Conservation (phyloP, 1,139 yeast genomes). For the Protomyces macrosporus region DNA sequence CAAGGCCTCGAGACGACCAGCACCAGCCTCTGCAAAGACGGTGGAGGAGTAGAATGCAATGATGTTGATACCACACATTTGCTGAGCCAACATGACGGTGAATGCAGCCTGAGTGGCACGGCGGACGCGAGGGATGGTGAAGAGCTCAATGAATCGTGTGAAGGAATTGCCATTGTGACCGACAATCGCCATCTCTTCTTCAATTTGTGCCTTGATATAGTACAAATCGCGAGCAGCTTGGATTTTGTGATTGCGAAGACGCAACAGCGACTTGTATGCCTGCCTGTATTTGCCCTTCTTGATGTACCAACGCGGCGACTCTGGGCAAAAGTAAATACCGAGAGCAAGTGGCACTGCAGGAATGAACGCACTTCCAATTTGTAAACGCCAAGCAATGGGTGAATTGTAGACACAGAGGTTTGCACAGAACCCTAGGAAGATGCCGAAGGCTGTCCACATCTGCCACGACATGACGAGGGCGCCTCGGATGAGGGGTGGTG, state of each 20-base stretch:
- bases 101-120: constrained; percentile 77
- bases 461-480: constrained; percentile 86
- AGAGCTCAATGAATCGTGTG: constrained; percentile 46
- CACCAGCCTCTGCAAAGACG: constrained; percentile 65
- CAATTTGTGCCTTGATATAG: constrained; percentile 61
- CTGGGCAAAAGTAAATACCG: constrained; percentile 69
- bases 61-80: constrained; percentile 85
- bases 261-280: constrained; percentile 51
- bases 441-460: constrained; percentile 81
- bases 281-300: constrained; percentile 56
- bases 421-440: constrained; percentile 72
- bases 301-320: constrained; percentile 77
- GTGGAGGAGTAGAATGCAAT: constrained; percentile 71
- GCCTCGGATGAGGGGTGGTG: constrained; percentile 73
- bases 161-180: constrained; percentile 33
- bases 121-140: constrained; percentile 69
- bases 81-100: constrained; percentile 85
- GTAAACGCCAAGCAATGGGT: constrained; percentile 68
- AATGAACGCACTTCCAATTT: constrained; percentile 71
- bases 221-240: constrained; percentile 73
- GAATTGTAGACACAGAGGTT: constrained; percentile 55
- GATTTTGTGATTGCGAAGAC: constrained; percentile 50
- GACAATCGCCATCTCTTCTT: constrained; percentile 58
- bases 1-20: constrained; percentile 56
- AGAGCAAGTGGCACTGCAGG: constrained; percentile 64